Base-by-base conservation (phyloP, 306 rosid genomes). In the Hippophae rhamnoides region DNA sequence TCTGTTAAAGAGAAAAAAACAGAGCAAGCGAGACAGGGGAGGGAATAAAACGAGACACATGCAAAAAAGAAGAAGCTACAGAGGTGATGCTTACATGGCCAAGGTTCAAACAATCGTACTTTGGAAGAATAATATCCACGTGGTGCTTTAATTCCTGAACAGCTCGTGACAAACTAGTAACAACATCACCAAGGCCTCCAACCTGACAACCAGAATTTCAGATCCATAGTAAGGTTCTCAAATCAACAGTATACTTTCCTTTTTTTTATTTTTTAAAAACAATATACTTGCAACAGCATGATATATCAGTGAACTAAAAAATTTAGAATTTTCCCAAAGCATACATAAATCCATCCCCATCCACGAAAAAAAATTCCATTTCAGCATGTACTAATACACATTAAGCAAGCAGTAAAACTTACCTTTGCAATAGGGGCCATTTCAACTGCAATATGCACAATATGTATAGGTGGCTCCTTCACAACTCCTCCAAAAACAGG, bases 361-460 rank as follows among this genome's bases (percentile, higher is more conserved):
- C 38, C 38, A 4, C 5, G 5, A 31, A 31, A 31, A 31, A 31
- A 31, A 31, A 31, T 31, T 31, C 3, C 38, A 31, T 31, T 31
- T 31, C 38, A 31, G 5, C 5, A 31, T 31, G 38, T 31, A n/a
- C 13, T 55, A 26, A 18, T 46, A 56, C 52, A 51, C 31, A 48
- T 64, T 46, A 51, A 61, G 27, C 50, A 26, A 50, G 58, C 51
- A n/a, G 26, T 44, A 61, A 60, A 65, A 47, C 71, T 73, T 68
- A 76, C 99, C 87, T 92, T 92, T 50, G 99, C 99, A 76, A 92
- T 77, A 41, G 99, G 99, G 54, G 99, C 99, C 96, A 92, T 85
- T 79, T 92, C 99, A 61, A 88, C 88, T 40, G 96, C 75, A 80
- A 92, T 80, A 76, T 92, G 99, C 61, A 92, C 76, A 58, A 92